phyloP scores from a whole-genome alignment of 768 basidiomycete genomes.

The Termitomyces sp. region DNA sequence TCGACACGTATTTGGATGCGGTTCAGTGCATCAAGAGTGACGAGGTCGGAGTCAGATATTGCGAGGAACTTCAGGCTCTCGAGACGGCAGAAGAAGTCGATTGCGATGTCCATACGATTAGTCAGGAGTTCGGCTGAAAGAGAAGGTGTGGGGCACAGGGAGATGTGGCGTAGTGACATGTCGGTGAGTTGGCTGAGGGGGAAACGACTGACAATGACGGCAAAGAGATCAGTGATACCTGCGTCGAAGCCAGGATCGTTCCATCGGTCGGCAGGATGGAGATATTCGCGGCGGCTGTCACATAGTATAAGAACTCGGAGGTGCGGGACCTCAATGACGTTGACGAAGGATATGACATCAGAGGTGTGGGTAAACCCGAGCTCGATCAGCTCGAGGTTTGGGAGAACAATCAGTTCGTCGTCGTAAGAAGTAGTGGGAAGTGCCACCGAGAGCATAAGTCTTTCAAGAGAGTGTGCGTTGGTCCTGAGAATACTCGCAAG shows the following conservation, averaged over 20 bases:
- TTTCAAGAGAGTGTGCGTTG: conserved; percentile 6
- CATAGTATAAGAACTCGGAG: not conserved
- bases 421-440: not conserved
- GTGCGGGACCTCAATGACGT: not conserved
- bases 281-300: not conserved
- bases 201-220: not conserved
- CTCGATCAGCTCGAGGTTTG: not conserved
- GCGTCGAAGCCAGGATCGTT: not conserved
- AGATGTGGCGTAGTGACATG: not conserved
- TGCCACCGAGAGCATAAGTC: not conserved
- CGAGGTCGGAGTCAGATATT: not conserved
- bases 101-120: not conserved
- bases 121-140: not conserved
- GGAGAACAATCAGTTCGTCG: not conserved
- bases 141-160: not conserved
- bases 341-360: not conserved
- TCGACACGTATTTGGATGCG: not conserved
- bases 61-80: not conserved
- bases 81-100: conserved; percentile 5
- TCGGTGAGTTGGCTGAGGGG: not conserved
- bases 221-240: not conserved
- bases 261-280: not conserved
- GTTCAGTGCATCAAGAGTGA: conserved; percentile 1
- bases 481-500: not conserved
- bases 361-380: not conserved